Evolutionary conservation across 148 eudicot species (phyloP), one percentile per base, ranked within the genome.

Genomic region (Suaeda aralocaspica): DNA sequence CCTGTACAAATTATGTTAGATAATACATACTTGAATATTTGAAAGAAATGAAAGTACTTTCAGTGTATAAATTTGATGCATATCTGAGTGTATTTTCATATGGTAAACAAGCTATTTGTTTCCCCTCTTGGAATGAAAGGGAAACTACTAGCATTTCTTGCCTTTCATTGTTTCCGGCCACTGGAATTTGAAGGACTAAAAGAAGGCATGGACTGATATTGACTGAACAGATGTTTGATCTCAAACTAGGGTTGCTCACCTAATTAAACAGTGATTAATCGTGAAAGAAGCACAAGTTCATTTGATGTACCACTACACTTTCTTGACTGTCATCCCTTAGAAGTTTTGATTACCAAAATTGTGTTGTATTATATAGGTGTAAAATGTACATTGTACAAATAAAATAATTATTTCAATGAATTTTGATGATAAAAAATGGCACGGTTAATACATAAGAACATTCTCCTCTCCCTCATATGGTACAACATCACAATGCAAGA

Each of bases 271-370:
- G n/a, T n/a, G n/a, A n/a, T n/a, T n/a, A n/a, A n/a, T n/a, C n/a
- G n/a, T n/a, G n/a, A 53, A 29, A 15, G 15, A 56, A 56, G 59
- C 59, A 10, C 31, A 56, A 56, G n/a, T 11, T 51, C 4, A 21
- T 19, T 51, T 24, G 9, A n/a, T n/a, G 56, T 14, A 45, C 49
- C 49, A 8, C 9, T 9, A 4, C 26, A 2, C 1, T 56, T 11
- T 11, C 19, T 21, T 22, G n/a, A 25, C 33, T 56, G 25, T 14
- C 60, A 26, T 14, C 18, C 18, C 8, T 56, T n/a, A n/a, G n/a
- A n/a, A n/a, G n/a, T n/a, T n/a, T 7, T 18, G 16, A 18, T 30
- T 59, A n/a, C 74, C 65, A 64, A 70, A 76, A 69, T 44, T 76
- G 52, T 61, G 79, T 69, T 64, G 59, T 57, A 29, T 75, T 64